phyloP scores from a whole-genome alignment of 1,284 basidiomycete genomes.

The Ustilago shanxiensis region DNA sequence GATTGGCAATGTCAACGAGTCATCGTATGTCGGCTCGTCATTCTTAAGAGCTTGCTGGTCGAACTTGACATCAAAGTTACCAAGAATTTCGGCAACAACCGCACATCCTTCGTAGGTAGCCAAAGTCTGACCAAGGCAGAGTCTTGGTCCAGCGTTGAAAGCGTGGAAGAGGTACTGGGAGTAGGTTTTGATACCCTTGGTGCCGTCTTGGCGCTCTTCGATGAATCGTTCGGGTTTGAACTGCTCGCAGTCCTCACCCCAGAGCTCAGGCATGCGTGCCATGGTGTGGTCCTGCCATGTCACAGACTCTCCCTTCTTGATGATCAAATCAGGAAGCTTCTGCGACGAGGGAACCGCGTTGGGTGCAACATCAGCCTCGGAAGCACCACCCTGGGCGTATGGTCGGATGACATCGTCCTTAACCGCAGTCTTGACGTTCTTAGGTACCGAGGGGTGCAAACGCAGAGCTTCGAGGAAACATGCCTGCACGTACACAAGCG shows the following conservation, averaged over 20 bases:
- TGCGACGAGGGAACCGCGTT: constrained; percentile 34
- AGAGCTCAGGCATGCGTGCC: constrained; percentile 62
- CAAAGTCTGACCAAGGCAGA: constrained; percentile 67
- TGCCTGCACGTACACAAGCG: constrained; percentile 56
- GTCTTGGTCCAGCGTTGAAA: constrained; percentile 66
- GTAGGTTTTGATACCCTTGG: constrained; percentile 71
- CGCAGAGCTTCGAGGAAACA: constrained; percentile 59
- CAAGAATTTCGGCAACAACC: constrained; percentile 48
- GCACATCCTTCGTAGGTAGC: constrained; percentile 60
- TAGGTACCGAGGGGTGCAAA: constrained; percentile 62
- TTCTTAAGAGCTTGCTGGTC: constrained; percentile 35
- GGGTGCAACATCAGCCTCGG: constrained; percentile 36
- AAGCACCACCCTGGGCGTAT: constrained; percentile 33
- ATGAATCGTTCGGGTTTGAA: constrained; percentile 66
- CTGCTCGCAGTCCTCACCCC: constrained; percentile 65
- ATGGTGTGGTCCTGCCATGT: constrained; percentile 59
- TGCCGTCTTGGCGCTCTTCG: constrained; percentile 60
- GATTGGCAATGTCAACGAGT: constrained; percentile 51
- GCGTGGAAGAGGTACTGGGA: constrained; percentile 71
- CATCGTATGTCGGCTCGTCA: constrained; percentile 49
- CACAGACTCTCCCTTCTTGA: constrained; percentile 51
- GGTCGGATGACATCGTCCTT: constrained; percentile 60
- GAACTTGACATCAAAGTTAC: constrained; percentile 43
- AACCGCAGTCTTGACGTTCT: constrained; percentile 55
- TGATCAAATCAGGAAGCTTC: constrained; percentile 52